A percentile compares a stretch with the other conserved stretches of the same genome.
Evolutionary conservation across 768 basidiomycete species (phyloP).

Genomic region (Lentinula detonsa): DNA sequence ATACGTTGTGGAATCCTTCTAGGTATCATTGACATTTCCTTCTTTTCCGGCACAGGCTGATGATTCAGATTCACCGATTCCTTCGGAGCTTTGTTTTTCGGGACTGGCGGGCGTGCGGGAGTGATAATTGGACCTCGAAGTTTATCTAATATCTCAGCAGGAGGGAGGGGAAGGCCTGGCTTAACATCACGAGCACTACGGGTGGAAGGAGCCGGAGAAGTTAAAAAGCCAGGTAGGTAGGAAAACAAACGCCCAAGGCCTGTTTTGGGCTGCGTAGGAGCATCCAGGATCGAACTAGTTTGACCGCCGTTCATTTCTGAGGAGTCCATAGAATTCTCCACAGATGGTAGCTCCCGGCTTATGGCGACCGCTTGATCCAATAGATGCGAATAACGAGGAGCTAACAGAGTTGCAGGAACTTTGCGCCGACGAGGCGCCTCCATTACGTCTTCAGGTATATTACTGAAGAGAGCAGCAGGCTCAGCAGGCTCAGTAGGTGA

Average conservation of each 20-base stretch:
- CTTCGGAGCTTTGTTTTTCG: constrained; percentile 47
- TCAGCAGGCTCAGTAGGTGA: constrained; percentile 15
- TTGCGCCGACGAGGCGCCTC: constrained; percentile 12
- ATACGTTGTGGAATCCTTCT: constrained; percentile 37
- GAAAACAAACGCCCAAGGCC: constrained; percentile 34
- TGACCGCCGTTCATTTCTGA: background rate
- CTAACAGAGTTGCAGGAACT: constrained; percentile 37
- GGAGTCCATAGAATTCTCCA: background rate
- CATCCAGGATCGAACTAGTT: background rate
- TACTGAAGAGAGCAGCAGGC: constrained; percentile 26
- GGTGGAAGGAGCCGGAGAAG: constrained; percentile 20
- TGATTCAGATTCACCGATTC: constrained; percentile 61
- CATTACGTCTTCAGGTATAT: constrained; percentile 18
- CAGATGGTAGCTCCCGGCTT: constrained; percentile 12
- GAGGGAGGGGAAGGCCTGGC: constrained; percentile 50
- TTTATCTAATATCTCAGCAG: constrained; percentile 43
- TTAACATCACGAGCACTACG: constrained; percentile 16
- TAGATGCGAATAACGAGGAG: constrained; percentile 53
- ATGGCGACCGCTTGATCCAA: constrained; percentile 48
- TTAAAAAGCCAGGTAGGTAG: constrained; percentile 49
- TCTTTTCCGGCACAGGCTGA: constrained; percentile 34
- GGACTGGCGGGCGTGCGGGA: constrained; percentile 44
- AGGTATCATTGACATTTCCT: constrained; percentile 35
- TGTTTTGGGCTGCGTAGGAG: background rate
- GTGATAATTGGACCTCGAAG: constrained; percentile 52